Conservation (phyloP, 2,329 filamentous ascomycete genomes). For the Xylaria sp. region DNA sequence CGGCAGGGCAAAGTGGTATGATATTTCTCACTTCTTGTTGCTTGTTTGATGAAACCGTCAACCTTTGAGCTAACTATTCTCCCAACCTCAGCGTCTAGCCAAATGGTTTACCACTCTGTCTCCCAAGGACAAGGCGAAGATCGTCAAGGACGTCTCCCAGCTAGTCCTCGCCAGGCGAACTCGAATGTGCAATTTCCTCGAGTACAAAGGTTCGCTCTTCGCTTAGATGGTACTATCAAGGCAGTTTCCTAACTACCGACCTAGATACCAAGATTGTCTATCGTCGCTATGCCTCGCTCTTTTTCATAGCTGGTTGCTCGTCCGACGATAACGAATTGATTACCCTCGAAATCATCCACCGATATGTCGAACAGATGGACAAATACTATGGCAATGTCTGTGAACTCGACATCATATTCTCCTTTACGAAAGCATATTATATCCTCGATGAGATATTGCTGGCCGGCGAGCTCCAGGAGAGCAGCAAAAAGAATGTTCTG, state of each 20-base stretch:
- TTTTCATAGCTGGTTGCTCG: conserved; percentile 97
- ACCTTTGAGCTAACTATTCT: conserved; percentile 37
- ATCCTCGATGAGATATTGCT: conserved; percentile 96
- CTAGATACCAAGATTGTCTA: conserved; percentile 98
- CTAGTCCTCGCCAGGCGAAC: conserved; percentile 94
- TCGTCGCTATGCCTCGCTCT: conserved; percentile 96
- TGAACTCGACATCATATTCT: conserved; percentile 99
- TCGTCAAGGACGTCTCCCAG: conserved; percentile 99
- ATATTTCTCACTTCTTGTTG: conserved; percentile 50
- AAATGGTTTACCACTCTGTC: conserved; percentile 99
- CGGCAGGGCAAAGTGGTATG: conserved; percentile 99
- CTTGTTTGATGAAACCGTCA: conserved; percentile 47
- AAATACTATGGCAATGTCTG: conserved; percentile 99
- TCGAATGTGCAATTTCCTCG: conserved; percentile 99
- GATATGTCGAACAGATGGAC: conserved; percentile 99
- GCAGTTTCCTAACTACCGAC: conserved; percentile 35
- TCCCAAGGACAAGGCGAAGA: conserved; percentile 98
- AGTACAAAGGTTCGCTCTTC: conserved; percentile 85
- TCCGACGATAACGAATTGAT: conserved; percentile 99
- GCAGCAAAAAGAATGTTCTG: conserved; percentile 98
- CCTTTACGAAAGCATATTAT: conserved; percentile 99
- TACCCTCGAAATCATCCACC: conserved; percentile 97
- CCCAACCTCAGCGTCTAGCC: conserved; percentile 79
- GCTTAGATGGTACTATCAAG: conserved; percentile 7
- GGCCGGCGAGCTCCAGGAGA: conserved; percentile 97